phyloP scores from a whole-genome alignment of 768 basidiomycete species.

The Polyporus arcularius region DNA sequence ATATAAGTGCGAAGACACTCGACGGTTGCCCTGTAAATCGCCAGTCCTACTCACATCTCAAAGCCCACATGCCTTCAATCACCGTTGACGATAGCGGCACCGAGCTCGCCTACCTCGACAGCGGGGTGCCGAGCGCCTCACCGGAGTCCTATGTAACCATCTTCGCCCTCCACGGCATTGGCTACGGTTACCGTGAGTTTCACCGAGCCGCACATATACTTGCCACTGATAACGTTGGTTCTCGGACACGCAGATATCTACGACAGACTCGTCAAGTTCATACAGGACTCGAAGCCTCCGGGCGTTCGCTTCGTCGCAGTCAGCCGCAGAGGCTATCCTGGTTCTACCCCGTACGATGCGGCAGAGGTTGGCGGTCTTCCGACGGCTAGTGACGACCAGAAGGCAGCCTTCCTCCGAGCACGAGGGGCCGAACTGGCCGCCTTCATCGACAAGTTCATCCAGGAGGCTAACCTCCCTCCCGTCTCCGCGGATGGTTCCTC shows the following conservation, averaged over 20 bases:
- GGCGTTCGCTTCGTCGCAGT: constrained; percentile 25
- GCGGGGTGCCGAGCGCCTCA: not conserved
- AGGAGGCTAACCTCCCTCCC: not conserved
- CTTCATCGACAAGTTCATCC: constrained; percentile 12
- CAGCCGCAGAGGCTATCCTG: constrained; percentile 27
- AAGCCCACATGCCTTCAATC: not conserved
- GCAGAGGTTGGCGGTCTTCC: constrained; percentile 11
- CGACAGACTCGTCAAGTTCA: not conserved
- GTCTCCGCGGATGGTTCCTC: constrained; percentile 1
- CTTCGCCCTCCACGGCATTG: constrained; percentile 9
- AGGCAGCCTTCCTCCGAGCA: constrained; percentile 28
- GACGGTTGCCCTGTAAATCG: too few species aligned
- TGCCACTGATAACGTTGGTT: not conserved
- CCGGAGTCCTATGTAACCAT: not conserved
- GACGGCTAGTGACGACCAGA: constrained; percentile 18
- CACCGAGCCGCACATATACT: not conserved
- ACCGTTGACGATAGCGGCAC: not conserved
- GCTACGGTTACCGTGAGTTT: not conserved
- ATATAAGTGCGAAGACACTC: too few species aligned
- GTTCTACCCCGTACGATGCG: constrained; percentile 23
- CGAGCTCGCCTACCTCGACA: constrained; percentile 2
- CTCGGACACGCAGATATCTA: not conserved
- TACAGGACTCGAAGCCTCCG: not conserved
- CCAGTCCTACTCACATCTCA: too few species aligned
- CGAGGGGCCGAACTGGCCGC: constrained; percentile 25